Percentiles rank a stretch among this genome's conserved stretches.
Evolutionary conservation across 2,329 filamentous ascomycete species (phyloP).

Genomic region (Pseudogymnoascus sp.): DNA sequence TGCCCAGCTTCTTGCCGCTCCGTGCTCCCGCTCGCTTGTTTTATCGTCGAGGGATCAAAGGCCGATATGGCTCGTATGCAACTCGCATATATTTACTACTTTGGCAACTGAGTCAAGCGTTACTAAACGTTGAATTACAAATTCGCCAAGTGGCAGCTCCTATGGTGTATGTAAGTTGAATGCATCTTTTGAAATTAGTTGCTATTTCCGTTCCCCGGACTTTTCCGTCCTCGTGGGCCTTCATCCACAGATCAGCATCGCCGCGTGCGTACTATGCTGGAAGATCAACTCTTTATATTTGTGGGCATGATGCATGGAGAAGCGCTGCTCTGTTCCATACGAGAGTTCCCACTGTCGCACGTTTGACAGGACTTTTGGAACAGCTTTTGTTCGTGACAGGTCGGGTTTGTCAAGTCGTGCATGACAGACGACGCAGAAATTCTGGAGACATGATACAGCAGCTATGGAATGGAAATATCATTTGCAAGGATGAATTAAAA

Average conservation of each 20-base stretch:
- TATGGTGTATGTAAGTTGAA: neutral
- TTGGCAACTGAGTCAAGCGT: neutral
- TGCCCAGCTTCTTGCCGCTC: neutral
- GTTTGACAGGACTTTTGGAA: neutral
- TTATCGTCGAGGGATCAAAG: neutral
- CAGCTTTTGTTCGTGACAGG: neutral
- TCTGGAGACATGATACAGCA: neutral
- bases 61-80: neutral
- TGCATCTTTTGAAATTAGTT: neutral
- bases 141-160: neutral
- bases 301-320: neutral
- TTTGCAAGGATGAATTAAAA: too few species aligned
- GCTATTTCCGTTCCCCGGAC: neutral
- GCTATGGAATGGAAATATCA: neutral
- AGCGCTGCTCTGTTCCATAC: neutral
- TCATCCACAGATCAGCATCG: neutral
- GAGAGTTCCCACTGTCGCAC: neutral
- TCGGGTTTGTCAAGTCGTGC: neutral
- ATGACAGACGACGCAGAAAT: neutral
- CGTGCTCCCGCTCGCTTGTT: constrained; percentile 3
- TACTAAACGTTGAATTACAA: neutral
- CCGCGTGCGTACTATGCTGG: neutral
- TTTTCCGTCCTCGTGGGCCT: neutral
- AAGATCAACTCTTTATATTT: neutral
- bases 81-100: neutral